These are phyloP conservation scores for Lentithecium fluviatile DNA, from an alignment of 495 filamentous ascomycete species.

Conservation along the genomic window DNA sequence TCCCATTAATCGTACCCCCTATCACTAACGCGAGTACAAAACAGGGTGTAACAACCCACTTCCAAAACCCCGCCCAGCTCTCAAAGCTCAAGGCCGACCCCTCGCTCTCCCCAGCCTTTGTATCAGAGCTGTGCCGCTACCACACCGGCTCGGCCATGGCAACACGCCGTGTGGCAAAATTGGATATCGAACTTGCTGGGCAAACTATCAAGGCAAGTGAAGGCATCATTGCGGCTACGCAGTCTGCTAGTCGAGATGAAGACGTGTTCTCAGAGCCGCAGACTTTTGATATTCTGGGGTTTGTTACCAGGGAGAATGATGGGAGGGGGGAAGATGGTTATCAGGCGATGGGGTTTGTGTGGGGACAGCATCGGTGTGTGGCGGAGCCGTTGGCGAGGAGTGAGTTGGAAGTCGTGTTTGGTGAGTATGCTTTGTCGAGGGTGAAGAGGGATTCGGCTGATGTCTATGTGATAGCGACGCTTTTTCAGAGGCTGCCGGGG, in stretches of 20 bases:
- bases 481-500: constrained; percentile 40
- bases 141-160: constrained; percentile 30
- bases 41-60: constrained; percentile 46
- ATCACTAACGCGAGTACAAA: no score
- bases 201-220: constrained; percentile 43
- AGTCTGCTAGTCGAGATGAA: constrained; percentile 51
- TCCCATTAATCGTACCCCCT: no score
- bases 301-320: constrained; percentile 11
- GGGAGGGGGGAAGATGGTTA: constrained; percentile 36
- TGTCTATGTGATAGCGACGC: constrained; percentile 31
- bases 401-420: constrained; percentile 45
- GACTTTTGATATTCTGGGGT: constrained; percentile 43
- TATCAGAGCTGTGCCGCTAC: constrained; percentile 50
- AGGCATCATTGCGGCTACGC: constrained; percentile 50
- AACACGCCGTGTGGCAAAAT: constrained; percentile 48
- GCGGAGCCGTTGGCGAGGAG: constrained; percentile 47
- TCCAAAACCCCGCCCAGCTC: constrained; percentile 44
- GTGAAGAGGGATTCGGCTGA: no score
- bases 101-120: constrained; percentile 38
- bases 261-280: constrained; percentile 46
- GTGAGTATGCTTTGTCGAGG: constrained; percentile 34
- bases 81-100: constrained; percentile 45
- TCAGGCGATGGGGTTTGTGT: constrained; percentile 48
- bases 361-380: constrained; percentile 44
- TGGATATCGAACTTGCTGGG: constrained; percentile 47